Percentiles rank a stretch among this genome's conserved stretches.
phyloP scores from a whole-genome alignment of 768 basidiomycete genomes.

The Cantharellus cinnabarinus region DNA sequence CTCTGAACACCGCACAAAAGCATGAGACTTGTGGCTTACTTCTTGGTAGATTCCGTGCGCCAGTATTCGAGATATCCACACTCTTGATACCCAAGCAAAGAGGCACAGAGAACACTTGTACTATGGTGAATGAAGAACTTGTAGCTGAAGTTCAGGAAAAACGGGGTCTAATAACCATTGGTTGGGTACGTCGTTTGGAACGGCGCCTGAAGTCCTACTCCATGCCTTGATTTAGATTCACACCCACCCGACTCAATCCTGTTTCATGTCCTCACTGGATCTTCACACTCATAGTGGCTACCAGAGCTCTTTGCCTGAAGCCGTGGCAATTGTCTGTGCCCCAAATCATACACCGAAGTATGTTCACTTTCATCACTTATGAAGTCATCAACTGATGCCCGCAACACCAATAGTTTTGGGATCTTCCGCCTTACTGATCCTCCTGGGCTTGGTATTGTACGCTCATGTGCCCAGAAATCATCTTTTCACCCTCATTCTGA shows the following conservation, averaged over 20 bases:
- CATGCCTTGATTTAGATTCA: conserved; percentile 39
- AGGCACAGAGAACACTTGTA: conserved; percentile 78
- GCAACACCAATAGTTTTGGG: conserved; percentile 35
- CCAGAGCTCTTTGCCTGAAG: conserved; percentile 77
- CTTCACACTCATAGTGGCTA: conserved; percentile 81
- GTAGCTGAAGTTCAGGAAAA: conserved; percentile 72
- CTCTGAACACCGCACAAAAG: conserved; percentile 55
- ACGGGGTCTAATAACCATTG: conserved; percentile 62
- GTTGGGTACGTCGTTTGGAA: conserved; percentile 43
- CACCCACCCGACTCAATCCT: conserved; percentile 78
- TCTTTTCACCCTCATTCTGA: conserved; percentile 79
- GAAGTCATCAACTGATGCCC: background rate
- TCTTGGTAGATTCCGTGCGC: conserved; percentile 34
- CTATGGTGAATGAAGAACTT: conserved; percentile 77
- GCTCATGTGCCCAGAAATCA: conserved; percentile 45
- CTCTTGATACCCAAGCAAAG: conserved; percentile 77
- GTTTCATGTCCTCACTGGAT: conserved; percentile 94
- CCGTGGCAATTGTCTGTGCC: conserved; percentile 82
- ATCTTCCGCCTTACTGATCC: conserved; percentile 84
- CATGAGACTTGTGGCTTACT: conserved; percentile 76
- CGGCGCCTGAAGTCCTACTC: no score
- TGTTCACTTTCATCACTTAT: conserved; percentile 11
- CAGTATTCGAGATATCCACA: conserved; percentile 53
- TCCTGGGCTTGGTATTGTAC: conserved; percentile 52
- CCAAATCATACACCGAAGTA: conserved; percentile 60